Evolutionary conservation across 2,329 filamentous ascomycete genomes (phyloP), one percentile per base, ranked within the genome.

Genomic region (Macrophomina tecta): DNA sequence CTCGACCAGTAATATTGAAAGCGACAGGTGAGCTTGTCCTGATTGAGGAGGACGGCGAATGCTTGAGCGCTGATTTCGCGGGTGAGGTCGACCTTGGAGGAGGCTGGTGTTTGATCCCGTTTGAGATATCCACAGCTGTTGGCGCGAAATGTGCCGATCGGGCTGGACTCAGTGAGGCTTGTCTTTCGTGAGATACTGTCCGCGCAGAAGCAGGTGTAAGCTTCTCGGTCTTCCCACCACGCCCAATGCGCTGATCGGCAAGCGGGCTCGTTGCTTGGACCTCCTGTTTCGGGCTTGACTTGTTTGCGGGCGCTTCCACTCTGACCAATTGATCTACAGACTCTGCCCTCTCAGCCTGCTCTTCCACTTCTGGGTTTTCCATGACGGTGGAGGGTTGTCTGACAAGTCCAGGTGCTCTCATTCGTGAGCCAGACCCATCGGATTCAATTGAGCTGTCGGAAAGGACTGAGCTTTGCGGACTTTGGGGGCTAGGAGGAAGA

Each of bases 1-100:
- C 42, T 60, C 48, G 45, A 16, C 42, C 66, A 52, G 18, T 3
- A 12, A 28, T 34, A 42, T 58, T 49, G 34, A 28, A 40, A 3
- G 48, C 32, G 18, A 53, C 38, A 11, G 66, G 82, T 18, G 82
- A 83, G 45, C 70, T 74, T 8, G 75, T 77, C 18, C 82, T 75
- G 11, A 80, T 69, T 0, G 81, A 82, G 1, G 85, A 82, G 1
- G 87, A 84, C 58, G 86, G 87, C 1, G 82, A 83, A 36, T 88
- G 83, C 75, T 94, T 94, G 69, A 94, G 74, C 1, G 91, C 91
- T 1, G 91, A 93, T 75, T 94, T 94, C 53, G 88, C 88, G 9
- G 91, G 91, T 0, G 91, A 93, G 11, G 91, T 81, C 5, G 91
- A 92, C 56, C 91, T 85, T 36, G 87, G 82, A 28, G 90, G 89